phyloP scores from a whole-genome alignment of 2,329 filamentous ascomycete species.

The Triangularia setosa region DNA sequence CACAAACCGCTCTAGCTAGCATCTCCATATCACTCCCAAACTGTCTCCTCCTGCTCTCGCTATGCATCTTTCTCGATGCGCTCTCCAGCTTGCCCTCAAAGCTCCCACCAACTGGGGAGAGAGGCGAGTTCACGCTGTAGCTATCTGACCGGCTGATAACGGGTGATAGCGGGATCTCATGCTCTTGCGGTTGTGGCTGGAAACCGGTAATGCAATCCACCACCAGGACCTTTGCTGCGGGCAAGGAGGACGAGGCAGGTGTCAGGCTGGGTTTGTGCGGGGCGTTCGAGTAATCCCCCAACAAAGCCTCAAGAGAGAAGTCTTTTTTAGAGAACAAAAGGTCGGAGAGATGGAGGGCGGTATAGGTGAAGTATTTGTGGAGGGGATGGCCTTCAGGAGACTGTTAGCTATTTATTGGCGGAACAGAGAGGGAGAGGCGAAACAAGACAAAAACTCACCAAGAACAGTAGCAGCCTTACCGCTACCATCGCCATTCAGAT shows the following conservation, averaged over 20 bases:
- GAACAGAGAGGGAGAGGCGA: background rate
- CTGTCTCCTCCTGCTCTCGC: slow-evolving; percentile 53
- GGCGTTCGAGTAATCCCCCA: slow-evolving; percentile 35
- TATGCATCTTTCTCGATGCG: slow-evolving; percentile 50
- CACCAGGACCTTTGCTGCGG: slow-evolving; percentile 48
- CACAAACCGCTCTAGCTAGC: slow-evolving; percentile 67
- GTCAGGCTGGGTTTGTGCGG: slow-evolving; percentile 31
- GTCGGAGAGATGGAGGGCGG: slow-evolving; percentile 55
- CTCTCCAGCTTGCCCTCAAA: slow-evolving; percentile 29
- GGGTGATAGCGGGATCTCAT: slow-evolving; percentile 48
- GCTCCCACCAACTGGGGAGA: background rate
- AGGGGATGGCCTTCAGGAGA: slow-evolving; percentile 53
- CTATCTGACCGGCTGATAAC: slow-evolving; percentile 37
- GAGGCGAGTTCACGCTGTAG: slow-evolving; percentile 6
- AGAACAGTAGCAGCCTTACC: slow-evolving; percentile 42
- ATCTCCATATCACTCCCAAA: slow-evolving; percentile 66
- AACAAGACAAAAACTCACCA: slow-evolving; percentile 37
- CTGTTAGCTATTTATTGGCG: slow-evolving; percentile 4
- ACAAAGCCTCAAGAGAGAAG: slow-evolving; percentile 45
- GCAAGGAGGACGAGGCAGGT: slow-evolving; percentile 27
- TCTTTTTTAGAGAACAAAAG: slow-evolving; percentile 45
- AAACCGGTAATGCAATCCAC: slow-evolving; percentile 61
- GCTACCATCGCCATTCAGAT: slow-evolving; percentile 45
- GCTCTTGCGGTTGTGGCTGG: slow-evolving; percentile 38
- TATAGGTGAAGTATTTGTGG: slow-evolving; percentile 60